phyloP scores from a whole-genome alignment of 2,329 filamentous ascomycete genomes.

The Pleurostoma richardsiae region DNA sequence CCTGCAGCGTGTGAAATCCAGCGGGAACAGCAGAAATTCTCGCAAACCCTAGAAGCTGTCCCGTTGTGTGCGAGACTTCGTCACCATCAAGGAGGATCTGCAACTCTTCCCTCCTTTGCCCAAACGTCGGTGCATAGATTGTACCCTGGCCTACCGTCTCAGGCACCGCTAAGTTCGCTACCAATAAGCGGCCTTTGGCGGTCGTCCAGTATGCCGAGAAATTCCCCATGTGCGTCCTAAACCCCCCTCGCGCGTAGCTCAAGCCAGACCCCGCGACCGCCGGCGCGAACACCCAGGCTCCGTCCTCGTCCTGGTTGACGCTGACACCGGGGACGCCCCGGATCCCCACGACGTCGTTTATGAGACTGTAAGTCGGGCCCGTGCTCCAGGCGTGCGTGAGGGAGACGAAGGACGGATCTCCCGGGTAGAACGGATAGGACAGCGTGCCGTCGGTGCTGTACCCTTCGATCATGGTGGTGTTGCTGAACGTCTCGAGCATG shows the following conservation, averaged over 20 bases:
- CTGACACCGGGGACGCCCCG: neutral
- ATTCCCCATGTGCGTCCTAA: neutral
- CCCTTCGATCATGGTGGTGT: conserved; percentile 5
- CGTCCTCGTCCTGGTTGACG: neutral
- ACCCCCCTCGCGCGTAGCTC: neutral
- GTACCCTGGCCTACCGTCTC: neutral
- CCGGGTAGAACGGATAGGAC: conserved; percentile 5
- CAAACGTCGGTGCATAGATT: neutral
- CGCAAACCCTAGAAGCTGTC: neutral
- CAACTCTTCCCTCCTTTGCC: neutral
- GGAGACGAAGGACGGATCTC: conserved; percentile 3
- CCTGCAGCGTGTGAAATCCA: neutral
- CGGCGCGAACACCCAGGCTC: neutral
- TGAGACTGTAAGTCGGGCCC: conserved; percentile 4
- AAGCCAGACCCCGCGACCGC: neutral
- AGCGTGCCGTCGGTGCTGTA: conserved; percentile 5
- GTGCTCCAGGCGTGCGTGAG: conserved; percentile 7
- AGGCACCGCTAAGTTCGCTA: neutral
- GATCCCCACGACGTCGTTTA: conserved; percentile 2
- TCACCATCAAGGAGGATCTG: neutral
- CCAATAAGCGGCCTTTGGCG: neutral
- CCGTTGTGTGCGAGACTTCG: neutral
- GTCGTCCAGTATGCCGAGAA: neutral
- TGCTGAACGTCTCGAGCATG: neutral
- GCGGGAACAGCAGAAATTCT: neutral